Percentiles rank a stretch among this genome's conserved stretches.
These are phyloP conservation scores for Pseudogymnoascus pannorum DNA, from an alignment of 2,329 filamentous ascomycete species.

Conservation along the genomic window DNA sequence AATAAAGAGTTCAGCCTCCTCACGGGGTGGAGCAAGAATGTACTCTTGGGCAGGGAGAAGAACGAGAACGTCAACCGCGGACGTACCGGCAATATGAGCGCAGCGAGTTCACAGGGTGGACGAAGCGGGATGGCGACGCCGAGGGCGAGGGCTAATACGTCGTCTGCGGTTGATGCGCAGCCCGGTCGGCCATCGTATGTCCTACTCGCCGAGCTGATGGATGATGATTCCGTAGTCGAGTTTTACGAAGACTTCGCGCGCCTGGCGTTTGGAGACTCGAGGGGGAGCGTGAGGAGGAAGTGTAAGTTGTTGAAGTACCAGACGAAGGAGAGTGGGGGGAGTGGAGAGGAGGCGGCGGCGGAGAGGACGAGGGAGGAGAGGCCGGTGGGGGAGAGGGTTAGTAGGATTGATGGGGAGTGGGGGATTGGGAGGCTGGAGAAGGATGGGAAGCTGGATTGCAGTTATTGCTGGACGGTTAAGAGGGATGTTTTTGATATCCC, in stretches of 20 bases:
- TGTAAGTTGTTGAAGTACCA: slow-evolving; percentile 89
- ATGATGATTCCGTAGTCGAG: slow-evolving; percentile 86
- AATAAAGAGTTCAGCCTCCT: slow-evolving; percentile 96
- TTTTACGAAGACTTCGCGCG: slow-evolving; percentile 96
- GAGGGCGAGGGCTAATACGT: slow-evolving; percentile 39
- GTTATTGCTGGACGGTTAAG: slow-evolving; percentile 95
- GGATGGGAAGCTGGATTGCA: slow-evolving; percentile 89
- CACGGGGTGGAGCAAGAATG: slow-evolving; percentile 87
- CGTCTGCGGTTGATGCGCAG: slow-evolving; percentile 32
- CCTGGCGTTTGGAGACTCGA: slow-evolving; percentile 83
- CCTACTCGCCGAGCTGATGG: slow-evolving; percentile 85
- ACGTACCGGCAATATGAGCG: slow-evolving; percentile 36
- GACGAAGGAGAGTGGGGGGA: slow-evolving; percentile 51
- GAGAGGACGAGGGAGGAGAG: slow-evolving; percentile 16
- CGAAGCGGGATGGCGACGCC: slow-evolving; percentile 44
- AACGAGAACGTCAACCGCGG: slow-evolving; percentile 77
- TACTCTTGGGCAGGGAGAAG: slow-evolving; percentile 77
- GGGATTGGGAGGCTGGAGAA: slow-evolving; percentile 76
- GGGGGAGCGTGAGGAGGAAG: slow-evolving; percentile 73
- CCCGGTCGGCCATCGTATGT: slow-evolving; percentile 63
- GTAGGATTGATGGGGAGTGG: slow-evolving; percentile 61
- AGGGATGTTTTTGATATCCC: slow-evolving; percentile 96
- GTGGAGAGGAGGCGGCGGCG: slow-evolving; percentile 16
- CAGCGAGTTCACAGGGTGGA: slow-evolving; percentile 23
- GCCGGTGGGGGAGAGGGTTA: slow-evolving; percentile 36